Base-by-base conservation (phyloP, 2,329 filamentous ascomycete genomes). In the Arthroderma sp. region DNA sequence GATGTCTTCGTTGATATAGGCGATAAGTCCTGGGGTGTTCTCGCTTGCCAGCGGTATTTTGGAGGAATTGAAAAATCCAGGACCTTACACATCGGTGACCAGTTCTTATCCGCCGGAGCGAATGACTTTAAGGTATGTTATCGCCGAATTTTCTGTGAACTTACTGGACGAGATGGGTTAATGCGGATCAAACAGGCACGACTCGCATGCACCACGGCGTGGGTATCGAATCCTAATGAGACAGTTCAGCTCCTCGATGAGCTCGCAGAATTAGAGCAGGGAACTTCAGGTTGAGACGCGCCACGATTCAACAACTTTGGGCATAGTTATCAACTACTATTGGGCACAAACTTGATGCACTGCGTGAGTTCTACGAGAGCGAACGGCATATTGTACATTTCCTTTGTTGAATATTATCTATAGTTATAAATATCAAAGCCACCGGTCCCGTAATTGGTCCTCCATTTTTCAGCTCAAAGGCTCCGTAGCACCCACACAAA, bases 1-100 rank as follows among this genome's bases (percentile, higher is more conserved):
- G 91, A 98, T 62, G 87, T 96, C 36, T 98, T 98, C 65, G 88
- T 98, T 44, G 91, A 98, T 62, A 95, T 98, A 58, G 91, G 91
- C 45, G 91, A 98, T 68, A 98, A 98, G 68, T 87, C 82, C 43
- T 94, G 88, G 83, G 91, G 91, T 51, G 91, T 98, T 2, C 74
- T 84, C 31, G 86, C 88, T 3, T 95, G 88, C 61, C 91, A 98
- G 68, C 76, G 81, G 47, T 94, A 86, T 70, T 94, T 95, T 60
- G 83, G 83, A 3, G 77, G 72, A 1, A 77, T 95, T 54, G 71
- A 74, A 41, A 83, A 80, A 3, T 77, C 82, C 51, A 83, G 83
- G 57, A 95, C 88, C 6, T 71, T 98, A 47, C 91, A 98, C 65
- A 86, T 98, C 4, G 91, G 91, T 9, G 78, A 98, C 65, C 91